Percentiles rank a stretch among this genome's conserved stretches.
Evolutionary conservation across 2,329 filamentous ascomycete species (phyloP).

Genomic region (Rhynchosporium secalis): DNA sequence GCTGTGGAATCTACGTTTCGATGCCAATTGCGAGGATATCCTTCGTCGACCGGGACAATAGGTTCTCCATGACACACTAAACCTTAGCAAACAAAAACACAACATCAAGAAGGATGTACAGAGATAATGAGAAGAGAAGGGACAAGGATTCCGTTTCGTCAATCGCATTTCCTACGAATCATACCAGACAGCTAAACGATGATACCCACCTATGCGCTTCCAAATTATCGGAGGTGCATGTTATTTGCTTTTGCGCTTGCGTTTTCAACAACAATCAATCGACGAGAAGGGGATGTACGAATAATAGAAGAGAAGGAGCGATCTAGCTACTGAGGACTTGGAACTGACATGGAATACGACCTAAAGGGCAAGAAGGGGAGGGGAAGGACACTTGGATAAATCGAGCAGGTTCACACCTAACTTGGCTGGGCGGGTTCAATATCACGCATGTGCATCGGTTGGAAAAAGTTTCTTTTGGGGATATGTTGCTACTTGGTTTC

Average conservation of each 20-base stretch:
- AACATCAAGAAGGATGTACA: not conserved
- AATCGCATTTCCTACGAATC: slow-evolving; percentile 7
- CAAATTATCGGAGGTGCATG: not conserved
- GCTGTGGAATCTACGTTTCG: slow-evolving; percentile 85
- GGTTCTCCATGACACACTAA: slow-evolving; percentile 2
- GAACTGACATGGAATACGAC: not conserved
- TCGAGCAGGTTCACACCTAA: slow-evolving; percentile 13
- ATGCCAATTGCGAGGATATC: slow-evolving; percentile 93
- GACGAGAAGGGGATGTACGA: not conserved
- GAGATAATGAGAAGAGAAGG: not conserved
- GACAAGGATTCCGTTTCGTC: slow-evolving; percentile 6
- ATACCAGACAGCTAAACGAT: not conserved
- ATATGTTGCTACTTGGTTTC: not conserved
- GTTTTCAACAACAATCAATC: not conserved
- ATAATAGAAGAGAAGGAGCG: not conserved
- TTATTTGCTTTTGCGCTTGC: not conserved
- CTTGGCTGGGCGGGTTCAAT: not conserved
- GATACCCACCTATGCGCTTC: slow-evolving; percentile 10
- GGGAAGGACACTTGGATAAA: slow-evolving; percentile 4
- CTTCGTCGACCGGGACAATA: slow-evolving; percentile 55
- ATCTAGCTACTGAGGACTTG: not conserved
- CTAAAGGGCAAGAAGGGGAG: not conserved
- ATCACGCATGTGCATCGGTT: slow-evolving; percentile 11
- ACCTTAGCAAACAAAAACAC: not conserved
- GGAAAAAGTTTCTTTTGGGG: slow-evolving; percentile 9